These are phyloP conservation scores for Daedaleopsis nitida DNA, from an alignment of 768 basidiomycete genomes.

Conservation along the genomic window DNA sequence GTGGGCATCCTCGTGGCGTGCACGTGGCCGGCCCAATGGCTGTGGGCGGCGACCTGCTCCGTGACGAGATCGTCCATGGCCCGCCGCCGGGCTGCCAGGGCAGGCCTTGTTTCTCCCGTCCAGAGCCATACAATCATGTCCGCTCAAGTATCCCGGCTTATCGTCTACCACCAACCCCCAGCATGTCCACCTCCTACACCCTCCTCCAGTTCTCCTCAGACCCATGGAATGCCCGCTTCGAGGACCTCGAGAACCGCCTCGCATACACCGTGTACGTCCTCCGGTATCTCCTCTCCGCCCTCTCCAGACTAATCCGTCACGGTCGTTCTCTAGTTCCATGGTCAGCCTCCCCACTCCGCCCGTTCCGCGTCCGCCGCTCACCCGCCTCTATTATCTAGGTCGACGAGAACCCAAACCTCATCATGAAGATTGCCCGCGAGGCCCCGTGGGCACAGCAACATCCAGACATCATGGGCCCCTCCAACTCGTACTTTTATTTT, in stretches of 20 bases:
- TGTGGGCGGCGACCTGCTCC: conserved; percentile 3
- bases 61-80: conserved; percentile 7
- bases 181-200: conserved; percentile 44
- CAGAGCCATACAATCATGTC: conserved; percentile 9
- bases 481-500: conserved; percentile 73
- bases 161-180: conserved; percentile 21
- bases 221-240: conserved; percentile 59
- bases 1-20: conserved; percentile 25
- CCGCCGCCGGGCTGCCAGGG: neutral
- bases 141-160: conserved; percentile 1
- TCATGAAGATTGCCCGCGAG: conserved; percentile 68
- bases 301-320: conserved; percentile 4
- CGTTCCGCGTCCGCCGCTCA: neutral
- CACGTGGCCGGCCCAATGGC: conserved; percentile 21
- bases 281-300: neutral
- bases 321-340: conserved; percentile 15
- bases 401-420: conserved; percentile 56
- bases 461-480: conserved; percentile 78
- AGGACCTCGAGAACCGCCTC: conserved; percentile 61
- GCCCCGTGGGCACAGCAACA: conserved; percentile 67
- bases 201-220: conserved; percentile 69
- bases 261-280: conserved; percentile 70
- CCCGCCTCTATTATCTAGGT: conserved; percentile 40
- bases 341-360: conserved; percentile 1
- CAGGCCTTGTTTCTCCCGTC: conserved; percentile 20